A percentile compares a stretch with the other conserved stretches of the same genome.
These are phyloP conservation scores for Daldinia caldariorum DNA, from an alignment of 495 filamentous ascomycete species.

Conservation along the genomic window DNA sequence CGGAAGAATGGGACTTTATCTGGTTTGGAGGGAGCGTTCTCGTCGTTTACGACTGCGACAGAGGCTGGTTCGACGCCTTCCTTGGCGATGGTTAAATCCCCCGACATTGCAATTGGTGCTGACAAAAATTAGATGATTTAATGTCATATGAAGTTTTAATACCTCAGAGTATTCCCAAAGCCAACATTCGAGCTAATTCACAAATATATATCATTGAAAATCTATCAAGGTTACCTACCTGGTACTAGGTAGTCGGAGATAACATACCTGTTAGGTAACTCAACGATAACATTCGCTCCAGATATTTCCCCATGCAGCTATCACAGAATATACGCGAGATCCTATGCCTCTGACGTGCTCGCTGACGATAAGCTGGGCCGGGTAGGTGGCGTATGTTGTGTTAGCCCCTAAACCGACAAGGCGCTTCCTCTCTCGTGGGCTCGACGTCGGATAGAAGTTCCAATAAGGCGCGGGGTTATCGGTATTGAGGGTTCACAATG, in stretches of 20 bases:
- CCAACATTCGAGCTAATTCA: background rate
- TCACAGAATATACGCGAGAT: slow-evolving; percentile 7
- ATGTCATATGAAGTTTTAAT: background rate
- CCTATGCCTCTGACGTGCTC: slow-evolving; percentile 20
- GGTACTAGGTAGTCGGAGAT: background rate
- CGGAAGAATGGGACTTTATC: slow-evolving; percentile 27
- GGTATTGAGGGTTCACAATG: background rate
- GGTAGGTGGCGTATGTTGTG: background rate
- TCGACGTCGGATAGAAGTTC: background rate
- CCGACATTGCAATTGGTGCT: slow-evolving; percentile 18
- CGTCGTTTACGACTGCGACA: slow-evolving; percentile 10
- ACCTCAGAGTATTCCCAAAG: background rate
- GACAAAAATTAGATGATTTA: background rate
- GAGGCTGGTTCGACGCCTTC: slow-evolving; percentile 10
- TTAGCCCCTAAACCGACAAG: background rate
- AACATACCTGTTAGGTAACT: background rate
- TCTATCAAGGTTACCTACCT: background rate
- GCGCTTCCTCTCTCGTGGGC: background rate
- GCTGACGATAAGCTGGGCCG: background rate
- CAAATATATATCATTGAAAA: background rate
- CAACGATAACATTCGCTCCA: background rate
- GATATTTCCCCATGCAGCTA: background rate
- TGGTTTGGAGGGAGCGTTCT: background rate
- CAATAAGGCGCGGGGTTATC: slow-evolving; percentile 20
- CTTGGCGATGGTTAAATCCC: slow-evolving; percentile 9